These are phyloP conservation scores for Cicer judaicum DNA, from an alignment of 306 rosid genomes.

Conservation along the genomic window DNA sequence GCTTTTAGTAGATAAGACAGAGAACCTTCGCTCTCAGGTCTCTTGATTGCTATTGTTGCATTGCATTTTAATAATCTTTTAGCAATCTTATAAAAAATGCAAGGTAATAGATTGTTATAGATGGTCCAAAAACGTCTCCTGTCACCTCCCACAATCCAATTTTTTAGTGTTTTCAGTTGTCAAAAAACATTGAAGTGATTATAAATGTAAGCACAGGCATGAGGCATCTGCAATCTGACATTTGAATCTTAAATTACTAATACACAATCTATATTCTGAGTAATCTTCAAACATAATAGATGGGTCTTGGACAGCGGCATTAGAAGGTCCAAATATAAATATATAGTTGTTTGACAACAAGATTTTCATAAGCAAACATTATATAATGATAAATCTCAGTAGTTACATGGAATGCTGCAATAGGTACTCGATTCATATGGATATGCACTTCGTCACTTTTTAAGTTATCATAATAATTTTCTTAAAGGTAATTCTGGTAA, in stretches of 20 bases:
- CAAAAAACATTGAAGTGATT: conserved; percentile 9
- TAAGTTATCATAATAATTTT: neutral
- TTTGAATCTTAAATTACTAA: neutral
- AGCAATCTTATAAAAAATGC: conserved; percentile 6
- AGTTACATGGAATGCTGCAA: neutral
- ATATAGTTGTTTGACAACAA: conserved; percentile 4
- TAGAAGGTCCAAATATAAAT: neutral
- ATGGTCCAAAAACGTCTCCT: neutral
- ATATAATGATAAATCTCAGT: neutral
- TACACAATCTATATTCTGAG: conserved; percentile 5
- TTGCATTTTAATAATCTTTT: neutral
- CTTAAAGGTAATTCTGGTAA: neutral
- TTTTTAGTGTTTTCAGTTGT: conserved; percentile 5
- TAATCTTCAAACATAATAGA: neutral
- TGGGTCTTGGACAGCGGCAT: conserved; percentile 15
- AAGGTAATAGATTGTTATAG: neutral
- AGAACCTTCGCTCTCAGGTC: conserved; percentile 90
- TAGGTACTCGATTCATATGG: neutral
- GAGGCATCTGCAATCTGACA: conserved; percentile 2
- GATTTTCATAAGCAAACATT: conserved; percentile 11
- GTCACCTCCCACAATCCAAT: neutral
- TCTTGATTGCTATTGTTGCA: neutral
- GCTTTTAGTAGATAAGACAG: conserved; percentile 91
- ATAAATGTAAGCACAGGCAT: neutral
- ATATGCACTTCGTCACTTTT: neutral